Evolutionary conservation across 345 rosid genomes (phyloP).

Genomic region (Eucalyptus cloeziana): DNA sequence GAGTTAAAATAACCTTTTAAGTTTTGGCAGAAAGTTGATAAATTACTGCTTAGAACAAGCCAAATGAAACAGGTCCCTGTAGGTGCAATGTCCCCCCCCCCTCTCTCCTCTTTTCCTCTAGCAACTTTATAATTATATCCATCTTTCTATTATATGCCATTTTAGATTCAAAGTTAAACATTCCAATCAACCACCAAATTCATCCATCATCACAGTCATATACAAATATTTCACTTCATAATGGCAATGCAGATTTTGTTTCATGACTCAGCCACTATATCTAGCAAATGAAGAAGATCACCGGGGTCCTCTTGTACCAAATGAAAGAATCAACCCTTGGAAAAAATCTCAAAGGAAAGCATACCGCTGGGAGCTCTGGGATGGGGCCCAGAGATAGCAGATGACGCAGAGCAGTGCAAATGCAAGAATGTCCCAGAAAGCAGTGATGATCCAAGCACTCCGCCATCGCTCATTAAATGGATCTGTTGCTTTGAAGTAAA

Average conservation of each 20-base stretch:
- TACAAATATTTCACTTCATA: not conserved
- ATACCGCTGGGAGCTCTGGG: constrained; percentile 84
- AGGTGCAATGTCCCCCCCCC: not conserved
- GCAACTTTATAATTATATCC: not conserved
- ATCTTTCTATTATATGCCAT: not conserved
- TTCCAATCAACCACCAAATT: not conserved
- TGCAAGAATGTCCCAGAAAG: constrained; percentile 89
- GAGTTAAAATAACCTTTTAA: not conserved
- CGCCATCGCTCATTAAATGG: constrained; percentile 90
- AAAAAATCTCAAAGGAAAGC: not conserved
- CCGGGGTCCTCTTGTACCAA: not conserved
- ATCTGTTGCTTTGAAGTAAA: constrained; percentile 95
- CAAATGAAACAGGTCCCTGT: not conserved
- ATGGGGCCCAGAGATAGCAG: constrained; percentile 95
- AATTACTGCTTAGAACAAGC: not conserved
- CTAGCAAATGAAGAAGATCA: not conserved
- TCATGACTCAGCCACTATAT: not conserved
- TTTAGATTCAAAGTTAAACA: not conserved
- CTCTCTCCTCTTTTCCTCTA: too few relatives aligned
- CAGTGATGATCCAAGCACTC: constrained; percentile 91
- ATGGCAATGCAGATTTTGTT: not conserved
- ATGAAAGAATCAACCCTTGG: not conserved
- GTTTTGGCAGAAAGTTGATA: not conserved
- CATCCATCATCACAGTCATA: not conserved
- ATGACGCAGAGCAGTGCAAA: constrained; percentile 65